phyloP scores from a whole-genome alignment of 768 basidiomycete species.

The Ramaria sp. region DNA sequence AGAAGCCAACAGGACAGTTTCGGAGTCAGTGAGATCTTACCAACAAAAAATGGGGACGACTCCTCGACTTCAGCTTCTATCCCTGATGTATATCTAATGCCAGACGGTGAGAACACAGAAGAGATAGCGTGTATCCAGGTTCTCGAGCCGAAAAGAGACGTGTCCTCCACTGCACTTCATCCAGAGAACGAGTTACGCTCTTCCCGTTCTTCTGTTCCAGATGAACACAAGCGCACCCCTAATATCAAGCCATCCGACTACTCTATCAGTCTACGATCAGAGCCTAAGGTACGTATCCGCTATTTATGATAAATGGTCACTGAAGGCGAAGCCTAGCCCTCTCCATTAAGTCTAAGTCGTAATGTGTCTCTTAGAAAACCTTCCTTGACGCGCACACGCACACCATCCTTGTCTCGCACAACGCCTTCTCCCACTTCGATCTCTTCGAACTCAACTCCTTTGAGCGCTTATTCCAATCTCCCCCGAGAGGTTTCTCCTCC shows the following conservation, averaged over 20 bases:
- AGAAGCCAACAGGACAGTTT: constrained; percentile 37
- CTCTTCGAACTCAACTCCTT: constrained; percentile 51
- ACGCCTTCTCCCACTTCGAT: constrained; percentile 49
- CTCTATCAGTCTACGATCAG: constrained; percentile 47
- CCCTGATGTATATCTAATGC: constrained; percentile 42
- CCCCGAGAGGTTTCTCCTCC: background rate
- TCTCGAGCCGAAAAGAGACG: constrained; percentile 45
- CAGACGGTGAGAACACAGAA: constrained; percentile 31
- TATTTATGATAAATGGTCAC: background rate
- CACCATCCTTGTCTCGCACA: constrained; percentile 57
- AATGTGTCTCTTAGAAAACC: constrained; percentile 48
- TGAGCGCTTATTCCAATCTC: constrained; percentile 4
- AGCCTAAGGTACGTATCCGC: constrained; percentile 38
- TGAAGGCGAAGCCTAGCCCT: constrained; percentile 30
- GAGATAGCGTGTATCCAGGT: constrained; percentile 28
- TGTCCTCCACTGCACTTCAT: constrained; percentile 19
- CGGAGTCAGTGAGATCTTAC: constrained; percentile 46
- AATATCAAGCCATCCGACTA: constrained; percentile 30
- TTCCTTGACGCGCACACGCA: constrained; percentile 35
- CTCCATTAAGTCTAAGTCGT: constrained; percentile 51
- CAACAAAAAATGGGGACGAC: constrained; percentile 28
- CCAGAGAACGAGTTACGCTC: background rate
- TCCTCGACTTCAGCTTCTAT: constrained; percentile 26
- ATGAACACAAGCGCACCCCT: constrained; percentile 1
- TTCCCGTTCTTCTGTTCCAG: constrained; percentile 1